Evolutionary conservation across 768 basidiomycete genomes (phyloP), one percentile per base, ranked within the genome.

Genomic region (Coprinopsis cinerea): DNA sequence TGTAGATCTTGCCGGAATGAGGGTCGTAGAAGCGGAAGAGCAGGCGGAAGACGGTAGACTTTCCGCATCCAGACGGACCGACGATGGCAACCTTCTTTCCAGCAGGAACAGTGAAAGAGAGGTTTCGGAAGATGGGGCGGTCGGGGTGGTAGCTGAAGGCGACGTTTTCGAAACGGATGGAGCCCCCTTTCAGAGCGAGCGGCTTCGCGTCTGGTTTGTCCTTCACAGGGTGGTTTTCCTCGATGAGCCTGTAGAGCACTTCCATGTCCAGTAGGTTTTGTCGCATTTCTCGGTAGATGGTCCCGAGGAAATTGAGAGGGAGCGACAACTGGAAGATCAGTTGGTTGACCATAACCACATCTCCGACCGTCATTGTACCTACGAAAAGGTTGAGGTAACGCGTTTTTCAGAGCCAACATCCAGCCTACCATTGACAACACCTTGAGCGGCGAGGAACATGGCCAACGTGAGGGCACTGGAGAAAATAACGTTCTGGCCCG

Each of bases 321-420:
- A 98, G 70, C 0, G 93, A 96, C 0, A 99, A 72, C 61, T 99
- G 96, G 73, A 99, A 99, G 27, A 98, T 92, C 22, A 99, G 77
- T 62, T 97, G 95, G 66, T 99, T 99, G 58, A 96, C 88, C 95
- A 99, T 98, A 57, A 99, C 96, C 13, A 99, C 79, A 60, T 99
- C 96, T 6, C 96, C 96, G 20, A 99, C 80, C 3, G 94, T 96
- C 95, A 99, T 98, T 0, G 90, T 92, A 6, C 36, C 36, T 39
- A n/a, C 17, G 93, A 94, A 94, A 54, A 11, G 52, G 36, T 17
- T 14, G 30, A 40, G 36, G 1, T 24, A 23, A 3, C 44, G 6
- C 26, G 25, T 17, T 6, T 5, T 27, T 18, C n/a, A 32, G 45
- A 30, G 20, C n/a, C n/a, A 14, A 6, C 11, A 15, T 22, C 24